Conservation (phyloP, 768 basidiomycete species). For the Arthromyces matolae region DNA sequence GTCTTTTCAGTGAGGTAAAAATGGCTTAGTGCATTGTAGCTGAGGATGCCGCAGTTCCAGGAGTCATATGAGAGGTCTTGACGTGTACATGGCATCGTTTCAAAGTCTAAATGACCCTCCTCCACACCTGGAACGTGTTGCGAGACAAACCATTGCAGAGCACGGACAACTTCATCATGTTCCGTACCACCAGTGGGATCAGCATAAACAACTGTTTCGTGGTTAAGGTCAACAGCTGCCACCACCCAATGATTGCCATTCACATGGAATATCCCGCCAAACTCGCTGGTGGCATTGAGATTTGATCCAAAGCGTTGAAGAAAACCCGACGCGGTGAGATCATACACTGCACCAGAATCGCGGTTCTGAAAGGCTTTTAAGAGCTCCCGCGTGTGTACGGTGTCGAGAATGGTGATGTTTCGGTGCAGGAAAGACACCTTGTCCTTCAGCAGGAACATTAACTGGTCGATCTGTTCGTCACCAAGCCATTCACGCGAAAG, state of each 20-base stretch:
- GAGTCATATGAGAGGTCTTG: neutral
- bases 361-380: conserved; percentile 1
- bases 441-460: conserved; percentile 8
- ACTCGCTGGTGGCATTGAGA: neutral
- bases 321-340: neutral
- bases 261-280: conserved; percentile 17
- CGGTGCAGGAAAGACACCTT: neutral
- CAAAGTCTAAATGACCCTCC: neutral
- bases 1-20: neutral
- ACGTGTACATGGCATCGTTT: neutral
- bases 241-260: conserved; percentile 21
- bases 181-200: conserved; percentile 10
- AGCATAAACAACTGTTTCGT: conserved; percentile 12
- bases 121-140: conserved; percentile 7
- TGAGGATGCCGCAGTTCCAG: conserved; percentile 1
- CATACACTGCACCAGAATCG: neutral
- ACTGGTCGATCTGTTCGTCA: conserved; percentile 14
- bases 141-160: conserved; percentile 12
- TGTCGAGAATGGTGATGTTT: conserved; percentile 11
- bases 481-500: conserved; percentile 15
- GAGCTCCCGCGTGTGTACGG: neutral
- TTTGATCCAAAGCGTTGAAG: conserved; percentile 7
- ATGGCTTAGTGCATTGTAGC: neutral
- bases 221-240: conserved; percentile 4
- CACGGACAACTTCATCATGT: conserved; percentile 1